phyloP scores from a whole-genome alignment of 1,284 basidiomycete species.

The Malassezia furfur region DNA sequence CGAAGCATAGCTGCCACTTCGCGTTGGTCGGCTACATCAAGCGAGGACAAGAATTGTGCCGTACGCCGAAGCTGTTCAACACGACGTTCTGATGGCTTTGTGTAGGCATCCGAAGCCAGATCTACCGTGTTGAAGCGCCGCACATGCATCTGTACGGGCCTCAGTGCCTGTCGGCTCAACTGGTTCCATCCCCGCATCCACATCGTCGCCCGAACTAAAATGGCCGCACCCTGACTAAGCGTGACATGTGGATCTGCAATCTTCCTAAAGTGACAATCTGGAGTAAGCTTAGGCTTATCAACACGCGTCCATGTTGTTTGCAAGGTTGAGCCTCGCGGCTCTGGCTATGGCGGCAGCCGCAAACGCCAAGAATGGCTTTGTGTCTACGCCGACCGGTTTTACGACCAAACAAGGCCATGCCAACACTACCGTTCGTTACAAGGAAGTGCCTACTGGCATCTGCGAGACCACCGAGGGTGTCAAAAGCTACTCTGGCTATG shows the following conservation, averaged over 20 bases:
- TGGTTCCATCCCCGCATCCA: too few relatives aligned
- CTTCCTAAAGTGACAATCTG: too few relatives aligned
- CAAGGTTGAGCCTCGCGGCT: background rate
- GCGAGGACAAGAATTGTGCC: conserved; percentile 21
- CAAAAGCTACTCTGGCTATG: conserved; percentile 55
- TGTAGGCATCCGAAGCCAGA: conserved; percentile 31
- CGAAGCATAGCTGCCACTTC: conserved; percentile 40
- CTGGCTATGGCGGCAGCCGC: background rate
- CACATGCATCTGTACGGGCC: background rate
- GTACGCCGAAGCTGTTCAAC: conserved; percentile 14
- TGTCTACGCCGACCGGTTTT: conserved; percentile 18
- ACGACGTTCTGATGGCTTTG: background rate
- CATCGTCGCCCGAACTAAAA: background rate
- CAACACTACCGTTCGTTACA: conserved; percentile 26
- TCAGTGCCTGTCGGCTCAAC: too few relatives aligned
- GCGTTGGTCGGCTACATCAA: conserved; percentile 22
- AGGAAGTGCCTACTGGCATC: conserved; percentile 54
- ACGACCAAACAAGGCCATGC: conserved; percentile 17
- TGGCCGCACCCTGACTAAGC: background rate
- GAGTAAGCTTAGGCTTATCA: background rate
- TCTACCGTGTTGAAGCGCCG: background rate
- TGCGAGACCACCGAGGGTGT: conserved; percentile 65
- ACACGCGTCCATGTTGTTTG: background rate
- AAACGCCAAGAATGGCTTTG: conserved; percentile 2
- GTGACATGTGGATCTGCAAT: background rate